Conservation (phyloP, 2,329 filamentous ascomycete species). For the Thelonectria olida region DNA sequence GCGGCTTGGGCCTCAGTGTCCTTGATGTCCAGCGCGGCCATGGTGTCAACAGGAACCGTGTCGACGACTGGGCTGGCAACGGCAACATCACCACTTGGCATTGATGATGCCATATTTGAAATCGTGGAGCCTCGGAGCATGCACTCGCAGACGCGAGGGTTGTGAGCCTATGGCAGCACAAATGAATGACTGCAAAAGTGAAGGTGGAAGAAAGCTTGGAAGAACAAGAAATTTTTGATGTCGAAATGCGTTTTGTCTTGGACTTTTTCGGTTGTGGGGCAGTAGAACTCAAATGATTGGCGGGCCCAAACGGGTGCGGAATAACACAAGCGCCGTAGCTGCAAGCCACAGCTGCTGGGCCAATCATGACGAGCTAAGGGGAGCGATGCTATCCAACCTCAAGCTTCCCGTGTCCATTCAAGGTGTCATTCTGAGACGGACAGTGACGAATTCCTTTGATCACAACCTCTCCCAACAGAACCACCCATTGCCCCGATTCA, state of each 20-base stretch:
- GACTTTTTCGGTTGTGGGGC: slow-evolving; percentile 27
- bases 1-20: slow-evolving; percentile 29
- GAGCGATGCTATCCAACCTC: slow-evolving; percentile 23
- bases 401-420: slow-evolving; percentile 32
- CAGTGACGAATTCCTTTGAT: slow-evolving; percentile 7
- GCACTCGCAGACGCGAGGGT: slow-evolving; percentile 35
- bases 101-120: slow-evolving; percentile 36
- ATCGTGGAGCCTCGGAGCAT: slow-evolving; percentile 30
- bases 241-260: slow-evolving; percentile 36
- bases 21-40: slow-evolving; percentile 41
- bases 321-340: slow-evolving; percentile 5
- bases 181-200: slow-evolving; percentile 28
- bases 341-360: slow-evolving; percentile 5
- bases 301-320: not conserved
- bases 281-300: not conserved
- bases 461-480: not conserved
- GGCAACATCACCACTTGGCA: slow-evolving; percentile 35
- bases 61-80: slow-evolving; percentile 28
- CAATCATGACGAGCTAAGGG: slow-evolving; percentile 29
- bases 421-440: slow-evolving; percentile 24
- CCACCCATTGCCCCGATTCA: not conserved
- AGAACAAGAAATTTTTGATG: slow-evolving; percentile 31
- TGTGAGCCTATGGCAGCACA: slow-evolving; percentile 30
- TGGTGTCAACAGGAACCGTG: slow-evolving; percentile 31
- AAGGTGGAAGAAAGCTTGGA: slow-evolving; percentile 29